Evolutionary conservation across 2,329 filamentous ascomycete species (phyloP), one percentile per base, ranked within the genome.

Genomic region (Mycogone perniciosa): DNA sequence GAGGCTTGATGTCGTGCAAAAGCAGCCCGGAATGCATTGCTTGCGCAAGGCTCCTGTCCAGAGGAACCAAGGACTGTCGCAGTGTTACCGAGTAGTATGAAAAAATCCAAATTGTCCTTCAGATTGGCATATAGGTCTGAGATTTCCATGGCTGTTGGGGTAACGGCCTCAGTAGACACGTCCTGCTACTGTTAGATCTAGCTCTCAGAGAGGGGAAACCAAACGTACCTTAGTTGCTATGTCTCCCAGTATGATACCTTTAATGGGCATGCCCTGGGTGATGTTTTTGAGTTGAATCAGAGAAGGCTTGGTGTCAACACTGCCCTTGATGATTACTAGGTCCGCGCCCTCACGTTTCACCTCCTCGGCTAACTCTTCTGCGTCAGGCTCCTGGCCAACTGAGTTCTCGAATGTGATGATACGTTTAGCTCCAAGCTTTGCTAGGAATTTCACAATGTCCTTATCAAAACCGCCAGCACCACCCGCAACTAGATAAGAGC

Each of bases 71-170:
- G 45, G 6, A 52, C 26, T 2, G 45, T 35, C 9, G 45, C 38
- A 27, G 47, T 50, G 33, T 42, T 40, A 10, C 40, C 40, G 9
- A 53, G 27, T 3, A 50, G 11, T 26, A 53, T 43, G 47, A 50
- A 53, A 43, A 53, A 53, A 29, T 53, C 51, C 13, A 53, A 43
- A 31, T 30, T n/a, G 2, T 52, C 35, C 30, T 46, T 37, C n/a
- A 53, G 38, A 37, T 27, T 44, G 31, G 39, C 31, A 8, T 39
- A 10, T 7, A 42, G 27, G 11, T 26, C 29, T 9, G 10, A 29
- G 13, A 27, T 42, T 42, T 13, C 39, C 13, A 26, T 9, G 39
- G 13, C 13, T 29, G n/a, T 38, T 38, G 35, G 35, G n/a, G 11
- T 38, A 8, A 44, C 20, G n/a, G 40, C 9, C 6, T 39, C 42